These are phyloP conservation scores for Calocybe gangraenosa DNA, from an alignment of 768 basidiomycete species.

Conservation along the genomic window DNA sequence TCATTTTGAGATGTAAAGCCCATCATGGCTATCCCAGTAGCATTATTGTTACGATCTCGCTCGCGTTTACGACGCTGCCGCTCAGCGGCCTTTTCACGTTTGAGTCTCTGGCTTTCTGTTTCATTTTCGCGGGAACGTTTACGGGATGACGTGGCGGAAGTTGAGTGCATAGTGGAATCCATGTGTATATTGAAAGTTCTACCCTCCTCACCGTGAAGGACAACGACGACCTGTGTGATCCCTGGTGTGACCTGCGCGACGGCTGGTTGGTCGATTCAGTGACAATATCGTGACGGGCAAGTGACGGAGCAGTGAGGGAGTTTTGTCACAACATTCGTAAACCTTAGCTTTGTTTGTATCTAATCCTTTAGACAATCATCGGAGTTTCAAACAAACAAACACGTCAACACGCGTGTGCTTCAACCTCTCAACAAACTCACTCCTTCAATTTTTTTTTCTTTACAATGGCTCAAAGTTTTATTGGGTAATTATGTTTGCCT, in stretches of 20 bases:
- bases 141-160: slow-evolving; percentile 26
- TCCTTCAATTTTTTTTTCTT: slow-evolving; percentile 1
- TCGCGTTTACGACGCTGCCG: slow-evolving; percentile 82
- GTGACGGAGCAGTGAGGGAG: slow-evolving; percentile 39
- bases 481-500: slow-evolving; percentile 45
- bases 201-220: neutral
- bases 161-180: slow-evolving; percentile 21
- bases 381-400: slow-evolving; percentile 25
- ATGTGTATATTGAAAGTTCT: slow-evolving; percentile 8
- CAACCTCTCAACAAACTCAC: slow-evolving; percentile 4
- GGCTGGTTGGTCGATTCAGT: slow-evolving; percentile 32
- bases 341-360: neutral
- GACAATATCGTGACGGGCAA: slow-evolving; percentile 45
- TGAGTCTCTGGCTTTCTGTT: slow-evolving; percentile 65
- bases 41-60: slow-evolving; percentile 44
- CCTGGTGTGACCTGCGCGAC: slow-evolving; percentile 41
- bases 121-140: slow-evolving; percentile 71
- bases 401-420: slow-evolving; percentile 23
- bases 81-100: slow-evolving; percentile 85
- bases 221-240: slow-evolving; percentile 23
- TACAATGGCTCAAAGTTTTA: slow-evolving; percentile 73
- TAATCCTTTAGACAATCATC: slow-evolving; percentile 6
- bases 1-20: slow-evolving; percentile 28
- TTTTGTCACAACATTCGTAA: slow-evolving; percentile 28
- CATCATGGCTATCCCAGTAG: slow-evolving; percentile 34